A percentile compares a stretch with the other conserved stretches of the same genome.
Conservation (phyloP, 169 alveolate species). For the Plasmodium cynomolgi region DNA sequence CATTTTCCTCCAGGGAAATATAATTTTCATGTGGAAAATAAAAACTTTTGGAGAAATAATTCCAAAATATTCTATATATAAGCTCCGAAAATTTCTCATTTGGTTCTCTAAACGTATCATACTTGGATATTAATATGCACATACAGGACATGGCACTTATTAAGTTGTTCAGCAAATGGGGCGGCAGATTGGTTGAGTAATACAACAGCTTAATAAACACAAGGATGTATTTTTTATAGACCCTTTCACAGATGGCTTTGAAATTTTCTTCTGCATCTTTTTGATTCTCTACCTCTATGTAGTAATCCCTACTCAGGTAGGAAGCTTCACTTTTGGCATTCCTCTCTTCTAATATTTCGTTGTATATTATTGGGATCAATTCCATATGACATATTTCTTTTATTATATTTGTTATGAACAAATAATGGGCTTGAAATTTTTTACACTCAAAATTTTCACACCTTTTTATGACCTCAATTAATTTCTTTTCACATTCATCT, state of each 20-base stretch:
- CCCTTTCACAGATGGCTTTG: conserved; percentile 28
- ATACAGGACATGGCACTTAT: conserved; percentile 37
- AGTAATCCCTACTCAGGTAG: conserved; percentile 27
- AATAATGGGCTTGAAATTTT: conserved; percentile 24
- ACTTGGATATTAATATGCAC: conserved; percentile 64
- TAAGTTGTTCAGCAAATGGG: conserved; percentile 22
- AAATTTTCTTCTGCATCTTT: conserved; percentile 33
- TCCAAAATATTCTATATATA: conserved; percentile 72
- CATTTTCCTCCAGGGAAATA: neutral
- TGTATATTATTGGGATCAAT: conserved; percentile 55
- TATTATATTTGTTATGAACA: conserved; percentile 50
- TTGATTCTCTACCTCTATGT: conserved; percentile 1
- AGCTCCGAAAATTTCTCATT: conserved; percentile 50
- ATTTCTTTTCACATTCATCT: conserved; percentile 56
- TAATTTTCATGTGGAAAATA: conserved; percentile 24
- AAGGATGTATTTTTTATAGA: conserved; percentile 63
- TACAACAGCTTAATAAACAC: conserved; percentile 54
- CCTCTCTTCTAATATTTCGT: conserved; percentile 65
- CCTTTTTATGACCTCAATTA: conserved; percentile 12
- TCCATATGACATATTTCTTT: conserved; percentile 64
- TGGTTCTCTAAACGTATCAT: conserved; percentile 19
- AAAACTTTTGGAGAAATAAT: conserved; percentile 66
- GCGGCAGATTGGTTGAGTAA: conserved; percentile 21
- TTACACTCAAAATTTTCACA: conserved; percentile 25
- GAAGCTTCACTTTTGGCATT: conserved; percentile 6